phyloP scores from a whole-genome alignment of 352 stramenopile species.

The Elongisporangium anandrum region DNA sequence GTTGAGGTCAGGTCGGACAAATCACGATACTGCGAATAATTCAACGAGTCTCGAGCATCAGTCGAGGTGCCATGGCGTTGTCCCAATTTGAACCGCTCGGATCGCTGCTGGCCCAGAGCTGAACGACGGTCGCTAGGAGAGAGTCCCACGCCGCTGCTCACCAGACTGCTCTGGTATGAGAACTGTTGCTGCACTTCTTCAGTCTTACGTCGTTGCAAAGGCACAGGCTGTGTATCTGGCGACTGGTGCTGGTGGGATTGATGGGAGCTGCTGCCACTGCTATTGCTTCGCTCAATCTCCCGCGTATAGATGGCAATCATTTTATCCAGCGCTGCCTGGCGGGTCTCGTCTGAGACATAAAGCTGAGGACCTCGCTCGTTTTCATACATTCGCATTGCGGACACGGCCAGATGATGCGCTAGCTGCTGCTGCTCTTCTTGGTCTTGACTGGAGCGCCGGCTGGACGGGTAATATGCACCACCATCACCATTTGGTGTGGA shows the following conservation, averaged over 20 bases:
- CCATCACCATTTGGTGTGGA: neutral
- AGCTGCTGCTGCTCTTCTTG: conserved; percentile 21
- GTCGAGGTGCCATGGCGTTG: conserved; percentile 16
- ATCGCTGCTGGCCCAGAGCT: neutral
- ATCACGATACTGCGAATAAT: conserved; percentile 35
- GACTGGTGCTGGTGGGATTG: conserved; percentile 10
- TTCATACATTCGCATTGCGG: conserved; percentile 75
- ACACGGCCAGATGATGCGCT: conserved; percentile 64
- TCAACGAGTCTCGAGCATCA: conserved; percentile 12
- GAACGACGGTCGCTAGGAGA: neutral
- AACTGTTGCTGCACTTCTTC: conserved; percentile 9
- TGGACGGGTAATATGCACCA: conserved; percentile 1
- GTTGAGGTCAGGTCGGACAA: conserved; percentile 61
- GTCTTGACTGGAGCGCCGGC: conserved; percentile 1
- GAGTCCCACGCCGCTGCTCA: neutral
- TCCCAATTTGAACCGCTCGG: conserved; percentile 14
- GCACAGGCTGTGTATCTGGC: conserved; percentile 9
- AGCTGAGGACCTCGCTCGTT: conserved; percentile 43
- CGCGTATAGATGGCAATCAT: conserved; percentile 76
- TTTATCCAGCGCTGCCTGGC: conserved; percentile 52
- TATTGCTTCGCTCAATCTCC: conserved; percentile 52
- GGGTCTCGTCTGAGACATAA: conserved; percentile 51
- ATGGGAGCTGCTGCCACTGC: conserved; percentile 6
- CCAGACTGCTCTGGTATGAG: neutral
- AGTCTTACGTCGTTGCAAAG: conserved; percentile 7